A percentile compares a stretch with the other conserved stretches of the same genome.
Evolutionary conservation across 345 rosid species (phyloP).

Genomic region (Citrus maxima): DNA sequence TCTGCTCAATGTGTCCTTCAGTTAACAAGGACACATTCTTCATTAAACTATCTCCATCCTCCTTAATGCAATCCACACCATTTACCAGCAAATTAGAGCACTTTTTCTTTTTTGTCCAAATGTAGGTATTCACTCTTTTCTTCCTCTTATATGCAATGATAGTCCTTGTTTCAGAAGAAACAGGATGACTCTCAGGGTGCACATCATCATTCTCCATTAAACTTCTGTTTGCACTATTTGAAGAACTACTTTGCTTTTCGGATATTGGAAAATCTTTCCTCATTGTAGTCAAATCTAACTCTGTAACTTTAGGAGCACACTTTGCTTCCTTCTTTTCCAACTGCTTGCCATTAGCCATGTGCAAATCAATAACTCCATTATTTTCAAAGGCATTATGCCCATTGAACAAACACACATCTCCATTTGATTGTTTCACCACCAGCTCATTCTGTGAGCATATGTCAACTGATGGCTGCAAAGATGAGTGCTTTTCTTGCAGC

Average conservation of each 20-base stretch:
- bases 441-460: neutral
- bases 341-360: neutral
- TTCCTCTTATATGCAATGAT: neutral
- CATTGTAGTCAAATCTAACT: neutral
- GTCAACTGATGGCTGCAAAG: neutral
- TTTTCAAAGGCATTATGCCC: neutral
- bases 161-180: neutral
- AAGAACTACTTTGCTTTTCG: slow-evolving; percentile 8
- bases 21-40: neutral
- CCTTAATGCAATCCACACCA: slow-evolving; percentile 3
- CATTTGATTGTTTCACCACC: neutral
- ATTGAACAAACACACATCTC: neutral
- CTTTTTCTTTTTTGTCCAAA: slow-evolving; percentile 11
- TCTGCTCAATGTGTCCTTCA: neutral
- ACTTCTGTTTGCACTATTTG: slow-evolving; percentile 4
- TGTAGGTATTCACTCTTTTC: neutral
- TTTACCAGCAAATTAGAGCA: neutral
- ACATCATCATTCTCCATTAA: slow-evolving; percentile 9
- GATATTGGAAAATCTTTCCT: neutral
- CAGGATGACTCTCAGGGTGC: neutral
- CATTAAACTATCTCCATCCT: neutral
- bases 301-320: neutral
- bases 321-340: slow-evolving; percentile 8
- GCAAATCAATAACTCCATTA: neutral
- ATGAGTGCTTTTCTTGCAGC: neutral